phyloP scores from a whole-genome alignment of 768 basidiomycete genomes.

The Lentinula lateritia region DNA sequence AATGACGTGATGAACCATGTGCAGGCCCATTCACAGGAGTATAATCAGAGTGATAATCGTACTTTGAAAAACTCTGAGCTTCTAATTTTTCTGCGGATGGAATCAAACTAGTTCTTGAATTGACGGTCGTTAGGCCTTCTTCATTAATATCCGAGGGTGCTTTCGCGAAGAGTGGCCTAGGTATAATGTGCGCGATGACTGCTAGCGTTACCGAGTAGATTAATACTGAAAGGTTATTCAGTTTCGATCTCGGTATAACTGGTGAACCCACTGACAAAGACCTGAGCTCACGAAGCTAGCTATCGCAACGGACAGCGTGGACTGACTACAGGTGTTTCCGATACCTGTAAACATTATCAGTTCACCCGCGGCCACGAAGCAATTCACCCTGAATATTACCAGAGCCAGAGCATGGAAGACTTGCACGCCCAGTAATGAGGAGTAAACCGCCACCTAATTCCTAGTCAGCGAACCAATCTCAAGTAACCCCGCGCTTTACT shows the following conservation, averaged over 20 bases:
- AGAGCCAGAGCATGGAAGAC: slow-evolving; percentile 29
- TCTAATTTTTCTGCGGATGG: neutral
- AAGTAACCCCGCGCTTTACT: neutral
- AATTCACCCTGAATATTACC: slow-evolving; percentile 15
- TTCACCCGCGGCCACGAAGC: neutral
- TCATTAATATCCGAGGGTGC: neutral
- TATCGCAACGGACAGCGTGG: slow-evolving; percentile 22
- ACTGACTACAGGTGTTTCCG: slow-evolving; percentile 22
- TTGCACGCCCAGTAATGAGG: slow-evolving; percentile 23
- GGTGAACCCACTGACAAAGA: slow-evolving; percentile 23
- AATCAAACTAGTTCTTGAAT: neutral
- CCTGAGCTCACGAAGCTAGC: slow-evolving; percentile 26
- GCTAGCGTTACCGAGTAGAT: neutral
- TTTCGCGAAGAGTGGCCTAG: neutral
- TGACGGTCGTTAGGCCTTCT: neutral
- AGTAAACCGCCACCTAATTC: slow-evolving; percentile 25
- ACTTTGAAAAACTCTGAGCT: neutral
- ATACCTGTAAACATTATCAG: slow-evolving; percentile 15
- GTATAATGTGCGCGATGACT: neutral
- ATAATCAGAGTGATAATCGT: neutral
- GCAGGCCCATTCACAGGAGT: neutral
- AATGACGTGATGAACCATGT: neutral
- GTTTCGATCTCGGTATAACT: neutral
- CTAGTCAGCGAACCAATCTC: neutral
- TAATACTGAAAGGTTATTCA: neutral